Conservation (phyloP, 257 asterid genomes). For the Gardenia jasminoides region DNA sequence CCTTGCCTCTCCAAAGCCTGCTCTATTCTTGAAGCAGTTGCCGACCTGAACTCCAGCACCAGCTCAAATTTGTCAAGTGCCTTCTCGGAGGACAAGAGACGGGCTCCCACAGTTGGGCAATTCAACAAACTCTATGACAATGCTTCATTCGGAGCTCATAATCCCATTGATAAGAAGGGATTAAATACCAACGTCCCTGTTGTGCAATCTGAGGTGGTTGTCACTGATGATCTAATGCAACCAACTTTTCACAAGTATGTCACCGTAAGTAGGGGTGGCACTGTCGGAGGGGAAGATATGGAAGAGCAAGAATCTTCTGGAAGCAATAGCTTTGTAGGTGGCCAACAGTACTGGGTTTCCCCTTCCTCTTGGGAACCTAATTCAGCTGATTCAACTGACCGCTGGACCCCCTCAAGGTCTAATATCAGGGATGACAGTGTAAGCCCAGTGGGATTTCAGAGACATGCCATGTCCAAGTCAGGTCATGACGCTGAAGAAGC, state of each 20-base stretch:
- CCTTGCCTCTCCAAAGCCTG: slow-evolving; percentile 82
- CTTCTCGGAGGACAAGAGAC: slow-evolving; percentile 38
- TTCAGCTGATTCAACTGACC: slow-evolving; percentile 61
- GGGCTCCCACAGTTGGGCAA: slow-evolving; percentile 36
- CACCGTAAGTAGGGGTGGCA: slow-evolving; percentile 76
- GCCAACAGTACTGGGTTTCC: slow-evolving; percentile 55
- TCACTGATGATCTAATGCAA: slow-evolving; percentile 61
- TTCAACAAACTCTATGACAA: slow-evolving; percentile 26
- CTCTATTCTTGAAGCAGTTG: slow-evolving; percentile 94
- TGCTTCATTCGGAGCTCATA: slow-evolving; percentile 13
- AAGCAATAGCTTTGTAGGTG: slow-evolving; percentile 62
- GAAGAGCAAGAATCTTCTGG: slow-evolving; percentile 89
- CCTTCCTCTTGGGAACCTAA: slow-evolving; percentile 78
- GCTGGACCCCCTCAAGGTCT: slow-evolving; percentile 57
- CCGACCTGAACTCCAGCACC: slow-evolving; percentile 83
- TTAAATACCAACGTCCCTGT: slow-evolving; percentile 38
- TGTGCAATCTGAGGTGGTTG: slow-evolving; percentile 71
- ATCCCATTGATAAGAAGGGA: slow-evolving; percentile 34
- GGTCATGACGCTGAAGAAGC: slow-evolving; percentile 30
- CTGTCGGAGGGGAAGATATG: slow-evolving; percentile 33
- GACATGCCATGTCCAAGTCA: slow-evolving; percentile 34
- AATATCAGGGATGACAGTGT: slow-evolving; percentile 37
- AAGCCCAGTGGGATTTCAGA: slow-evolving; percentile 37
- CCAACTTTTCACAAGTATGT: slow-evolving; percentile 88
- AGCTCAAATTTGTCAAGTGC: slow-evolving; percentile 41